Conservation (phyloP, 2,329 filamentous ascomycete species). For the Colletotrichum gigasporum region DNA sequence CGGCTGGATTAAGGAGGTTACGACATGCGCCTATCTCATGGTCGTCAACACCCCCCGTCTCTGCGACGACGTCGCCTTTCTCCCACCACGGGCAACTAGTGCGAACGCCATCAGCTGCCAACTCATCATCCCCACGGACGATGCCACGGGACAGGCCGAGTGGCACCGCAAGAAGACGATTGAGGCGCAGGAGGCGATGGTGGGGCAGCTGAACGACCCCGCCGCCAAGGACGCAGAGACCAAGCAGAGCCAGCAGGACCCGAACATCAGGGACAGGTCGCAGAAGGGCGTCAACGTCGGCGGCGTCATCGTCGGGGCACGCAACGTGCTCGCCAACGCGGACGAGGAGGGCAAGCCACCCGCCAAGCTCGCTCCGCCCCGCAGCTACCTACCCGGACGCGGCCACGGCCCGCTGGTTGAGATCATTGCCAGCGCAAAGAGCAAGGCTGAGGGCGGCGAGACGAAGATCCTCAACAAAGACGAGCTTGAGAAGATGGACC, state of each 20-base stretch:
- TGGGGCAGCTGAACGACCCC: conserved; percentile 31
- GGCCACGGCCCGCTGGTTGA: conserved; percentile 41
- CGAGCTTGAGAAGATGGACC: conserved; percentile 73
- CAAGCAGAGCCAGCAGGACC: conserved; percentile 6
- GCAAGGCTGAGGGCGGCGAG: conserved; percentile 68
- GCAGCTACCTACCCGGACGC: conserved; percentile 46
- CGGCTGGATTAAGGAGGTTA: conserved; percentile 91
- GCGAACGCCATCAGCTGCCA: conserved; percentile 82
- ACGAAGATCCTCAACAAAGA: conserved; percentile 69
- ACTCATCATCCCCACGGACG: conserved; percentile 69
- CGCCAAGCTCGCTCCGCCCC: conserved; percentile 55
- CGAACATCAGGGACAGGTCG: conserved; percentile 28
- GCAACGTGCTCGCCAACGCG: conserved; percentile 55
- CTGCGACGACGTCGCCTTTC: conserved; percentile 87
- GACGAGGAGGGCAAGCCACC: conserved; percentile 58
- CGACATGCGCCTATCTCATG: conserved; percentile 93
- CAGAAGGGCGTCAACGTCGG: conserved; percentile 54
- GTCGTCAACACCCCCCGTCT: conserved; percentile 89
- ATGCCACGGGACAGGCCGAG: conserved; percentile 45
- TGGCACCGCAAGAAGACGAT: conserved; percentile 47
- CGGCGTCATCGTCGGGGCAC: conserved; percentile 62
- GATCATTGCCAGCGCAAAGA: conserved; percentile 55
- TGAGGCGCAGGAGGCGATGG: conserved; percentile 49
- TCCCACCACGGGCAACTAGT: conserved; percentile 80
- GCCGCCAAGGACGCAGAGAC: conserved; percentile 7